Evolutionary conservation across 352 stramenopile species (phyloP).

Genomic region (Phytophthora sp.): DNA sequence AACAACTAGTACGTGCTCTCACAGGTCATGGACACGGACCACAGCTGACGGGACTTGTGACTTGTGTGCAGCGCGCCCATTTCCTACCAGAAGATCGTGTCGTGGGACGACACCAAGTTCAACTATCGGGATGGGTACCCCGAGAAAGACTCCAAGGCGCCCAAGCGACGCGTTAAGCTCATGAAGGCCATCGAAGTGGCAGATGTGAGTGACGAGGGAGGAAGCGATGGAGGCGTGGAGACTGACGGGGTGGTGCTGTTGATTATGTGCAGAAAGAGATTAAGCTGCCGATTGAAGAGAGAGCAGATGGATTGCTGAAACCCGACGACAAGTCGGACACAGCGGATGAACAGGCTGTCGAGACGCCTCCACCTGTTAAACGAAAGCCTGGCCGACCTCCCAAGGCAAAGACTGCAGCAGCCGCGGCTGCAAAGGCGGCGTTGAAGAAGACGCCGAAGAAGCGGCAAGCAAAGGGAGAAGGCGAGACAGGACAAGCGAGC

Average conservation of each 20-base stretch:
- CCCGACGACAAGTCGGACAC: constrained; percentile 18
- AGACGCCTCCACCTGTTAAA: constrained; percentile 40
- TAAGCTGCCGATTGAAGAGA: constrained; percentile 55
- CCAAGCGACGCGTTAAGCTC: constrained; percentile 67
- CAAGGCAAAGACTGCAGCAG: constrained; percentile 52
- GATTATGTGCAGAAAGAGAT: constrained; percentile 58
- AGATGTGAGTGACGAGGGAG: constrained; percentile 48
- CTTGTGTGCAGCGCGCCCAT: constrained; percentile 49
- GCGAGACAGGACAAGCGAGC: constrained; percentile 7
- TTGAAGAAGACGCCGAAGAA: constrained; percentile 27
- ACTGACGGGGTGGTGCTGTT: constrained; percentile 7
- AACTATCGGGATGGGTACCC: constrained; percentile 69
- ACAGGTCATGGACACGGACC: no score
- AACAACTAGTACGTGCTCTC: constrained; percentile 80
- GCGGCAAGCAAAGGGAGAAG: constrained; percentile 23
- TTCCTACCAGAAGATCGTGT: constrained; percentile 68
- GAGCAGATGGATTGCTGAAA: constrained; percentile 63
- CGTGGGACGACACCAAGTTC: constrained; percentile 76
- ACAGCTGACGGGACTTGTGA: no score
- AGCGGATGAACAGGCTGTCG: constrained; percentile 10
- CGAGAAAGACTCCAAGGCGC: constrained; percentile 73
- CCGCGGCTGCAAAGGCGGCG: not conserved
- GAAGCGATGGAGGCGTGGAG: not conserved
- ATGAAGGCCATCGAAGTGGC: constrained; percentile 76
- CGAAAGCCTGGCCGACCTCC: constrained; percentile 49